Evolutionary conservation across 202 grass and related monocot genomes (phyloP).

Genomic region (Zizania palustris): DNA sequence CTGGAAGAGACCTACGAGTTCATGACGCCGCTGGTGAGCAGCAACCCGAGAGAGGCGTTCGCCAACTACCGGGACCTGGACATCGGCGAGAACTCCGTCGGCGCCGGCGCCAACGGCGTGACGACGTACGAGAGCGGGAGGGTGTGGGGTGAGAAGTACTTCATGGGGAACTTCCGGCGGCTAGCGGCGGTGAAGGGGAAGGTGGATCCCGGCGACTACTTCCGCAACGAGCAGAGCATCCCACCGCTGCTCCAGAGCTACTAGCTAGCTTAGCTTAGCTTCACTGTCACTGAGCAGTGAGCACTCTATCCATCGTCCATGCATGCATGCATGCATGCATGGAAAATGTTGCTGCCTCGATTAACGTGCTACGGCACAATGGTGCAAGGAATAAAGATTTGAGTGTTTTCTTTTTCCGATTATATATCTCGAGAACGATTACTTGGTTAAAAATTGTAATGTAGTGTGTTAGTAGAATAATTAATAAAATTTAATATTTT

Average conservation of each 20-base stretch:
- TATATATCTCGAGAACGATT: no score
- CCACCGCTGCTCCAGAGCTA: slow-evolving; percentile 27
- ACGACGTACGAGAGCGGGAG: slow-evolving; percentile 39
- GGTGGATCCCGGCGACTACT: slow-evolving; percentile 54
- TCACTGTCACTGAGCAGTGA: no score
- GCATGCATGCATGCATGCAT: background rate
- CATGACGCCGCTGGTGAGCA: slow-evolving; percentile 40
- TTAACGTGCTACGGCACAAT: background rate
- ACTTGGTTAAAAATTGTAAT: no score
- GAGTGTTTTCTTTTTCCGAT: background rate
- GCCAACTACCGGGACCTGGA: slow-evolving; percentile 55
- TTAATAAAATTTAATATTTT: no score
- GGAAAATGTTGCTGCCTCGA: background rate
- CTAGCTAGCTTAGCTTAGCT: background rate
- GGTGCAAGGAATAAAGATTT: background rate
- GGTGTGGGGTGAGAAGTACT: slow-evolving; percentile 50
- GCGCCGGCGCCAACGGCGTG: background rate
- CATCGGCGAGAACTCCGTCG: slow-evolving; percentile 41
- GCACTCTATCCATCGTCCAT: no score
- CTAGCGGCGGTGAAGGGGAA: slow-evolving; percentile 48
- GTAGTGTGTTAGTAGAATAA: no score
- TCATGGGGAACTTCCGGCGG: slow-evolving; percentile 53
- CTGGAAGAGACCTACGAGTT: slow-evolving; percentile 5
- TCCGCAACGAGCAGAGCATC: slow-evolving; percentile 59
- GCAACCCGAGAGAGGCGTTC: slow-evolving; percentile 56